Evolutionary conservation across 805 yeast species (phyloP), one percentile per base, ranked within the genome.

Genomic region (Yarrowia divulgata): DNA sequence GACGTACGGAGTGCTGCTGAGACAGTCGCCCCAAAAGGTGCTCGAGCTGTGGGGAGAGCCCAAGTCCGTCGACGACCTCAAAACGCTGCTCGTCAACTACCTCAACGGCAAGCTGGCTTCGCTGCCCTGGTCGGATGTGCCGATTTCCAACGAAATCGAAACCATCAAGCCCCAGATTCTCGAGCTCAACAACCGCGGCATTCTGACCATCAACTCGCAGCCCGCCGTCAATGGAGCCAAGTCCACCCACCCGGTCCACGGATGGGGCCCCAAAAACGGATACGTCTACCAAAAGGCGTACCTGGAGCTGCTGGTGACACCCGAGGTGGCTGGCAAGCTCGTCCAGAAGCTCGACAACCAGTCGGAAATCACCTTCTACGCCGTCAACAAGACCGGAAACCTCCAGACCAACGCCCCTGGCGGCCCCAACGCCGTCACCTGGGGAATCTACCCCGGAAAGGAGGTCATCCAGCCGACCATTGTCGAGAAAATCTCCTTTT

Each of bases 391-490:
- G 42, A 85, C 86, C 2, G 87, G 85, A 52, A 79, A 86, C 50
- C 81, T 93, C 68, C 72, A 73, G 19, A 86, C 97, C 63, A 93
- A 93, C 78, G 87, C 92, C 60, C 88, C 85, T 55, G 91, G 88
- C 70, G 90, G 87, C 71, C 93, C 96, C 72, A 93, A 91, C 76
- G 97, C 98, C 9, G 98, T 94, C 69, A 94, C 98, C 19, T 94
- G 98, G 98, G 98, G 98, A 72, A 92, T 93, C 69, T 93, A 91
- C 87, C 98, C 98, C 35, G 97, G 97, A 46, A 90, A 89, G 76
- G 98, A 94, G 80, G 90, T 94, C 68, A 84, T 91, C 72, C 98
- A 94, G 81, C 98, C 98, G 67, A 94, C 98, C 0, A 92, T 94
- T 77, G 98, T 94, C 23, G 98, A 94, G 78, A 89, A 88, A 75